Base-by-base conservation (phyloP, 495 filamentous ascomycete species). In the Xylaria flabelliformis region DNA sequence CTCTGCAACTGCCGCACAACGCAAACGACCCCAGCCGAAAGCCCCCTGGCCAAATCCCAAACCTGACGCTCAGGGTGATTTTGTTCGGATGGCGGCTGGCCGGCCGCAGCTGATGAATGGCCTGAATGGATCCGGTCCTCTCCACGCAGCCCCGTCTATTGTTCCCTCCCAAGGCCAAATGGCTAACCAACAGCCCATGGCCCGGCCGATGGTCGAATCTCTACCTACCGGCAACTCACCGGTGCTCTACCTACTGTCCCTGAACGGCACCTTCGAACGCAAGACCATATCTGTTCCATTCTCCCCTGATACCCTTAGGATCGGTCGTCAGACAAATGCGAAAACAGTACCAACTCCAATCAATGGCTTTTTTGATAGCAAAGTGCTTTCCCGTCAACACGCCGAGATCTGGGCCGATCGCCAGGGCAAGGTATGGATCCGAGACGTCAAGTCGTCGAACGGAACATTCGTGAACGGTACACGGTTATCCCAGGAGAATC, bases 361-460 rank as follows among this genome's bases (percentile, higher is more conserved):
- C 64, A 99, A 99, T 82, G 96, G 96, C 15, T 99, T 91, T 78
- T 99, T 99, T 77, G 96, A 99, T 80, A 97, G 94, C 21, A 99
- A 99, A 78, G 96, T 99, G 46, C 88, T 99, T 17, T 98, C 95
- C 44, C 87, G 96, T 71, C 95, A 97, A 80, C 96, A 99, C 82
- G 96, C 96, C 19, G 96, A 99, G 73, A 89, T 98, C 21, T 99
- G 94, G 93, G 95, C 95, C 29, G 94, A 98, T 64, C 87, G 90
- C 69, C 87, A 86, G 73, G 95, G 96, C 17, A 97, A 96, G 77
- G 90, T 99, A 66, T 98, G 91, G 90, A 98, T 99, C 75, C 90
- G 94, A 44, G 96, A 99, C 82, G 92, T 99, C 73, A 98, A 97
- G 80, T 98, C 96, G 4, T 98, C 96, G 3, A 99, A 99, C 76